These are phyloP conservation scores for Blastobotrys persicus DNA, from an alignment of 1,139 yeast genomes.

Conservation along the genomic window DNA sequence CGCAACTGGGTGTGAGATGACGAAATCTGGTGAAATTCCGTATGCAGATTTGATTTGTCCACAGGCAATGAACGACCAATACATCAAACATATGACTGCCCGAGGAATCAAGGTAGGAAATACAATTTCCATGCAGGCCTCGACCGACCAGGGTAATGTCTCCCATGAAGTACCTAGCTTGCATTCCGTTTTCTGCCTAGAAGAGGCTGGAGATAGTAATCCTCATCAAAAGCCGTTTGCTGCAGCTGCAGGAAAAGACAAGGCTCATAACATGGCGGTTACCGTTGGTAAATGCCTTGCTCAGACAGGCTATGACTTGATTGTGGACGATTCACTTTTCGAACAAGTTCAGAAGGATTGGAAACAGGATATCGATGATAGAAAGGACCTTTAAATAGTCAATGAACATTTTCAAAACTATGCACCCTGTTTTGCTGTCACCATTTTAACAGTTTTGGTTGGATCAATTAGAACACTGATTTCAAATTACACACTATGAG, in stretches of 20 bases:
- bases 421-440: too few relatives aligned
- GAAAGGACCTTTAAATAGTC: background rate
- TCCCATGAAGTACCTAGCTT: constrained; percentile 9
- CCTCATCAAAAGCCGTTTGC: constrained; percentile 9
- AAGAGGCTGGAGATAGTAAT: constrained; percentile 1
- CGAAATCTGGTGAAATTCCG: background rate
- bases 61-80: constrained; percentile 4
- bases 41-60: constrained; percentile 7
- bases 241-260: constrained; percentile 7
- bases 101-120: constrained; percentile 7
- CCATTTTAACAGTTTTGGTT: too few relatives aligned
- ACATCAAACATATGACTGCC: constrained; percentile 1
- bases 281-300: constrained; percentile 9
- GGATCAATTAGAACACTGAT: too few relatives aligned
- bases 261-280: constrained; percentile 7
- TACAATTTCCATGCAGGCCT: background rate
- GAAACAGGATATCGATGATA: constrained; percentile 3
- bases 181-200: constrained; percentile 5
- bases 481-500: too few relatives aligned
- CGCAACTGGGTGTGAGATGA: constrained; percentile 12
- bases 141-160: constrained; percentile 13
- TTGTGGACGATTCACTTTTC: background rate
- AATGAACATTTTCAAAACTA: too few relatives aligned
- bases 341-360: background rate
- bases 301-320: background rate